These are phyloP conservation scores for Suhomyces canberraensis DNA, from an alignment of 805 yeast species.

Conservation along the genomic window DNA sequence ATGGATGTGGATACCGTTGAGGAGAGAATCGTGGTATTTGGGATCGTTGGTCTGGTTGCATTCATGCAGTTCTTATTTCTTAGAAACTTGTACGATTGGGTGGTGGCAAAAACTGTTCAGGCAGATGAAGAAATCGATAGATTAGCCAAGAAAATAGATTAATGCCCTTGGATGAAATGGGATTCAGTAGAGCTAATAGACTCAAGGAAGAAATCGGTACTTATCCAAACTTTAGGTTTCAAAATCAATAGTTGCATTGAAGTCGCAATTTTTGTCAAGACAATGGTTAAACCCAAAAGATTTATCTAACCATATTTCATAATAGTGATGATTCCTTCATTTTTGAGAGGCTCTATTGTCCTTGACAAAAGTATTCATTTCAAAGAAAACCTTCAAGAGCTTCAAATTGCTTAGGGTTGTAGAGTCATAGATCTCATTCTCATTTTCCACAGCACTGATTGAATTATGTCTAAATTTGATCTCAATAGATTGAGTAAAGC, in stretches of 20 bases:
- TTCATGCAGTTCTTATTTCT: constrained; percentile 30
- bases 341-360: too few species aligned
- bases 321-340: too few species aligned
- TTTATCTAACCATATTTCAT: too few species aligned
- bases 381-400: constrained; percentile 47
- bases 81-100: constrained; percentile 22
- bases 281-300: too few species aligned
- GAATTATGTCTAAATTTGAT: constrained; percentile 8
- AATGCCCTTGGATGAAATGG: not conserved
- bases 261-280: too few species aligned
- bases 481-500: constrained; percentile 8
- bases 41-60: constrained; percentile 35
- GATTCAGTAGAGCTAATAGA: too few species aligned
- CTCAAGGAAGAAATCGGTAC: too few species aligned
- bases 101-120: constrained; percentile 9
- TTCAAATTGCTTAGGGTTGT: constrained; percentile 41
- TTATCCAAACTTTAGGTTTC: too few species aligned
- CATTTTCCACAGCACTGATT: constrained; percentile 14
- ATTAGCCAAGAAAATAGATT: not conserved
- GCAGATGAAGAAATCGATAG: constrained; percentile 7
- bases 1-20: constrained; percentile 49
- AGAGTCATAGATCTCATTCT: constrained; percentile 21
- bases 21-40: constrained; percentile 47
- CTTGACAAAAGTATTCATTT: constrained; percentile 31
- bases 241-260: too few species aligned